phyloP scores from a whole-genome alignment of 2,329 filamentous ascomycete species.

The Sporothrix mexicana region DNA sequence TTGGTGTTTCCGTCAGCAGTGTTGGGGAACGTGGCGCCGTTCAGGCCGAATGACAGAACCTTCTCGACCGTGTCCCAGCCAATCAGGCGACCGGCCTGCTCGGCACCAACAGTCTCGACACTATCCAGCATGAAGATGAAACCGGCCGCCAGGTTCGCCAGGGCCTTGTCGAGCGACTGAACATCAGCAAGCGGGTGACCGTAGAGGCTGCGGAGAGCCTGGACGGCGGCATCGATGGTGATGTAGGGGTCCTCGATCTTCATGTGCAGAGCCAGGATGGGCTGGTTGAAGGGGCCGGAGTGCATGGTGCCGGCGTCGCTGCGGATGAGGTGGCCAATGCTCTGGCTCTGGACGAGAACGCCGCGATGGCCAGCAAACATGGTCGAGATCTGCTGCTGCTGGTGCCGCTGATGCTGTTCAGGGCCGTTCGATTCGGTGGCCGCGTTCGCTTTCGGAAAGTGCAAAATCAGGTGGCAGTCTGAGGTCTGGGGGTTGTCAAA shows the following conservation, averaged over 20 bases:
- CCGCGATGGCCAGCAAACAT: conserved; percentile 38
- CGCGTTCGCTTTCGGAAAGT: conserved; percentile 26
- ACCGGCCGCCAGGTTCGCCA: conserved; percentile 36
- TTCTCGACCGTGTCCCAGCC: conserved; percentile 38
- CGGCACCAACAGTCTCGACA: conserved; percentile 33
- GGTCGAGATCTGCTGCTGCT: background rate
- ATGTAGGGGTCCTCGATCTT: conserved; percentile 36
- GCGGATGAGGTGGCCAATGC: conserved; percentile 33
- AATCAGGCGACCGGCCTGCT: conserved; percentile 33
- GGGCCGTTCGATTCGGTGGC: background rate
- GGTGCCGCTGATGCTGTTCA: conserved; percentile 12
- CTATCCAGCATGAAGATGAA: conserved; percentile 37
- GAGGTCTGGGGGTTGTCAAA: conserved; percentile 33
- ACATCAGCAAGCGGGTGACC: conserved; percentile 32
- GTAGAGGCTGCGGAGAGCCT: conserved; percentile 38
- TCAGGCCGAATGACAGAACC: conserved; percentile 36
- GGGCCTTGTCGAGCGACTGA: conserved; percentile 33
- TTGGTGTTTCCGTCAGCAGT: conserved; percentile 39
- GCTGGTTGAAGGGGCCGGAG: conserved; percentile 33
- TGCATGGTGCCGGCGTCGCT: conserved; percentile 28
- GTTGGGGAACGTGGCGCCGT: conserved; percentile 42
- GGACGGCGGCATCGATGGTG: conserved; percentile 30
- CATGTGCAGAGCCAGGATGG: conserved; percentile 30
- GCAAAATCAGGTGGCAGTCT: conserved; percentile 37
- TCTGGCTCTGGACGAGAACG: conserved; percentile 38